Percentiles rank a stretch among this genome's conserved stretches.
Evolutionary conservation across 805 yeast genomes (phyloP).

Genomic region (Soucietia sequanensis): DNA sequence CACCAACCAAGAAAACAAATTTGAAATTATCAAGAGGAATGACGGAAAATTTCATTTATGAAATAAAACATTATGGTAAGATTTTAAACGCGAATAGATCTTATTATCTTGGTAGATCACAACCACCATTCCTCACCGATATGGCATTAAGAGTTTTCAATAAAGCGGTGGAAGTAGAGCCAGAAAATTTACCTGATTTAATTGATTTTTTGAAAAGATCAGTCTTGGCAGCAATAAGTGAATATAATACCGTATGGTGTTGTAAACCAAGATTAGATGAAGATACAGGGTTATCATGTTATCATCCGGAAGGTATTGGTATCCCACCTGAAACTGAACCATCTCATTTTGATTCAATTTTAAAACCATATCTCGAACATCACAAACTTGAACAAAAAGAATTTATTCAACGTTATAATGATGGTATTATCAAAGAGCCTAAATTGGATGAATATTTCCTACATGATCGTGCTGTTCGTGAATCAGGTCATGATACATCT

Average conservation of each 20-base stretch:
- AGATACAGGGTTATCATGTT: conserved; percentile 78
- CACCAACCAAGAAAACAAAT: conserved; percentile 35
- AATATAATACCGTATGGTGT: conserved; percentile 81
- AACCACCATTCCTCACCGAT: conserved; percentile 95
- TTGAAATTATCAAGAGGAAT: conserved; percentile 79
- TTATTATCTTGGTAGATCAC: conserved; percentile 87
- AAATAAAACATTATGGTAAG: conserved; percentile 87
- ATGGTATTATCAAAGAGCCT: conserved; percentile 66
- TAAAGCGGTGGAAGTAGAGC: conserved; percentile 48
- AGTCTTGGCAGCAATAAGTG: conserved; percentile 77
- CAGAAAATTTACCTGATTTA: conserved; percentile 38
- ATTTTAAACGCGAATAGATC: conserved; percentile 92
- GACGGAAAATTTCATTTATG: conserved; percentile 90
- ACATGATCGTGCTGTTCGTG: conserved; percentile 94
- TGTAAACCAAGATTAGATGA: conserved; percentile 69
- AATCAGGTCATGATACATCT: conserved; percentile 94
- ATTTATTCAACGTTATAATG: conserved; percentile 61
- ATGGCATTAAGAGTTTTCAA: conserved; percentile 74
- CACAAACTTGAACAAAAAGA: conserved; percentile 59
- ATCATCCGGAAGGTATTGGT: conserved; percentile 89
- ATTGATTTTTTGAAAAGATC: conserved; percentile 64
- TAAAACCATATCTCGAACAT: conserved; percentile 67
- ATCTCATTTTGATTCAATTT: conserved; percentile 74
- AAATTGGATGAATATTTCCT: conserved; percentile 82
- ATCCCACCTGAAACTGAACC: conserved; percentile 96